Base-by-base conservation (phyloP, 768 basidiomycete species). In the Suillus spraguei region DNA sequence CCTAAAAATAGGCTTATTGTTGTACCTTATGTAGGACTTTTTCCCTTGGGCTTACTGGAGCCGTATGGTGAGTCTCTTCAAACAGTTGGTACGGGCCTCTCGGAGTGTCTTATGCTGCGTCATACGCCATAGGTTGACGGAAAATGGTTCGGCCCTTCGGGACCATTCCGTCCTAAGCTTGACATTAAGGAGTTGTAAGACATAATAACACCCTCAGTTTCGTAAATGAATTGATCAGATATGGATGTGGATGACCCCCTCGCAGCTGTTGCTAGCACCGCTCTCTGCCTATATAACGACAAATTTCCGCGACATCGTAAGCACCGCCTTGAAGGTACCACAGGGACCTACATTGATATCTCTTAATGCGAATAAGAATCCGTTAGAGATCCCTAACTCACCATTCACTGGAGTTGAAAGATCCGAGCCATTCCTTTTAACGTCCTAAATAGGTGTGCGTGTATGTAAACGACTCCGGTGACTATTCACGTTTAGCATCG, bases 11-110 rank as follows among this genome's bases (percentile, higher is more conserved):
- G 11, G 28, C 17, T 50, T 60, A 59, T 42, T 36, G 59, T 35
- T 39, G 47, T n/a, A 64, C n/a, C 54, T 41, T 63, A 47, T 56
- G 20, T 59, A 72, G 73, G 69, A 80, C 60, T 32, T 76, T 44
- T 74, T 75, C 46, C 73, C 74, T n/a, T 82, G 80, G 74, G 86
- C 81, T 11, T 94, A 94, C 76, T 94, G 89, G 89, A 86, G 87
- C 63, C 79, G 80, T 60, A 91, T 90, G 88, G 89, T 88, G 69
- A 70, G 75, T 9, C 22, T 58, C 17, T 55, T 69, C 72, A 68
- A 80, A 60, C 35, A 67, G 39, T 70, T 74, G 53, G 67, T 71
- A 20, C 81, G 80, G 73, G 81, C 8, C 92, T 94, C 76, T 94
- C 88, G 89, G 85, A 86, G 63, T 79, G 80, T 61, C 91, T 90